Evolutionary conservation across 2,329 filamentous ascomycete species (phyloP).

Genomic region (Venturia aucupariae): DNA sequence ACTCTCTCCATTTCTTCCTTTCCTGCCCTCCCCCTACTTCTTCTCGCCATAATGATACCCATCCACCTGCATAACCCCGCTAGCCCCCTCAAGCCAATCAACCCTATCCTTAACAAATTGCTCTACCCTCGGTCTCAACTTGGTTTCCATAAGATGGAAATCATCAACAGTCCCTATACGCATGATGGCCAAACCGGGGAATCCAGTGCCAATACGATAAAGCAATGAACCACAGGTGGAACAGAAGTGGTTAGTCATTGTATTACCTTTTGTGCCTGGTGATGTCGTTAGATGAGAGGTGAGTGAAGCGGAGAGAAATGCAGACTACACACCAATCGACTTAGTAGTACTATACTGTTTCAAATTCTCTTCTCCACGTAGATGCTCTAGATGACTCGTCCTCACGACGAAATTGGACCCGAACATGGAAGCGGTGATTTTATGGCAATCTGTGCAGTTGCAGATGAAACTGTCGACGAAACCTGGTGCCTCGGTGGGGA

Average conservation of each 20-base stretch:
- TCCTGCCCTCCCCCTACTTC: not conserved
- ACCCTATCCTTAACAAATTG: constrained; percentile 45
- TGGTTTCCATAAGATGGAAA: constrained; percentile 47
- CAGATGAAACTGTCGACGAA: constrained; percentile 47
- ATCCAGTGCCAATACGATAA: constrained; percentile 42
- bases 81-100: constrained; percentile 34
- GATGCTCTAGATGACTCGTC: constrained; percentile 38
- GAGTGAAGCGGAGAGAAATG: not conserved
- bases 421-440: constrained; percentile 54
- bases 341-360: constrained; percentile 34
- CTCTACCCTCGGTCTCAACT: constrained; percentile 45
- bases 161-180: constrained; percentile 56
- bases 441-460: constrained; percentile 53
- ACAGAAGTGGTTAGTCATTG: constrained; percentile 57
- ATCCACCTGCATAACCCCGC: not conserved
- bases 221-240: constrained; percentile 50
- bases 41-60: not conserved
- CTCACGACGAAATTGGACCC: constrained; percentile 46
- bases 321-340: constrained; percentile 26
- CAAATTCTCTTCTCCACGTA: constrained; percentile 44
- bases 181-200: constrained; percentile 40
- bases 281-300: not conserved
- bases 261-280: constrained; percentile 27
- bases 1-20: too few relatives aligned
- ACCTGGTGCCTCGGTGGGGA: constrained; percentile 36